phyloP scores from a whole-genome alignment of 306 rosid genomes.

The Cercis canadensis region DNA sequence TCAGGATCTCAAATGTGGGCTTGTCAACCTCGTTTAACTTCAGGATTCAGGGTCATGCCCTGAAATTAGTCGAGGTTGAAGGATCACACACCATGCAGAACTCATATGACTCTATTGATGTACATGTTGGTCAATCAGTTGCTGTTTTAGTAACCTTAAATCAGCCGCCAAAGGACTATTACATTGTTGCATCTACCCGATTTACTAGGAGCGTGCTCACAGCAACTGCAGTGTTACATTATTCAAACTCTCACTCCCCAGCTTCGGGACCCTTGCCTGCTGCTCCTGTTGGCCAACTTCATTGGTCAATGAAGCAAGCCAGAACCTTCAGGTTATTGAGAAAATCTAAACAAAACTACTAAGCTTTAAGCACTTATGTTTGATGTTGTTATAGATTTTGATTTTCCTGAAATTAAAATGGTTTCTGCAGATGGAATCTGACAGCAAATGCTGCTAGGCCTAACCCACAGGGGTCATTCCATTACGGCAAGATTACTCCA shows the following conservation, averaged over 20 bases:
- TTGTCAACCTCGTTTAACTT: slow-evolving; percentile 80
- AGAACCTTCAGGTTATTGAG: slow-evolving; percentile 72
- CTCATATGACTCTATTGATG: slow-evolving; percentile 82
- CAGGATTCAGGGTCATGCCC: slow-evolving; percentile 78
- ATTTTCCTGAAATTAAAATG: slow-evolving; percentile 9
- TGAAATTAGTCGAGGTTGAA: slow-evolving; percentile 90
- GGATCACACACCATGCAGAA: slow-evolving; percentile 89
- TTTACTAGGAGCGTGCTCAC: slow-evolving; percentile 65
- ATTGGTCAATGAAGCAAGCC: slow-evolving; percentile 93
- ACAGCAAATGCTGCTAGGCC: slow-evolving; percentile 99
- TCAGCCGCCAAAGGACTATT: slow-evolving; percentile 83
- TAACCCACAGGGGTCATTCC: slow-evolving; percentile 97
- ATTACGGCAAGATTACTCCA: slow-evolving; percentile 78
- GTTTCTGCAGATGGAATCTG: slow-evolving; percentile 83
- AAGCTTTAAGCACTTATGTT: neutral
- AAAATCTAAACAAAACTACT: neutral
- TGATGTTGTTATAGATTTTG: slow-evolving; percentile 20
- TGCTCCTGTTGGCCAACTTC: slow-evolving; percentile 56
- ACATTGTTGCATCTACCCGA: slow-evolving; percentile 87
- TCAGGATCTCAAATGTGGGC: slow-evolving; percentile 92
- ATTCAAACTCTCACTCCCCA: slow-evolving; percentile 66
- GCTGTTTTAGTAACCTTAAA: slow-evolving; percentile 77
- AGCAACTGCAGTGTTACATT: slow-evolving; percentile 73
- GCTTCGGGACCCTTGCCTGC: slow-evolving; percentile 80
- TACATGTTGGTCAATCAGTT: slow-evolving; percentile 94